Evolutionary conservation across 768 basidiomycete species (phyloP).

Genomic region (Panus rudis): DNA sequence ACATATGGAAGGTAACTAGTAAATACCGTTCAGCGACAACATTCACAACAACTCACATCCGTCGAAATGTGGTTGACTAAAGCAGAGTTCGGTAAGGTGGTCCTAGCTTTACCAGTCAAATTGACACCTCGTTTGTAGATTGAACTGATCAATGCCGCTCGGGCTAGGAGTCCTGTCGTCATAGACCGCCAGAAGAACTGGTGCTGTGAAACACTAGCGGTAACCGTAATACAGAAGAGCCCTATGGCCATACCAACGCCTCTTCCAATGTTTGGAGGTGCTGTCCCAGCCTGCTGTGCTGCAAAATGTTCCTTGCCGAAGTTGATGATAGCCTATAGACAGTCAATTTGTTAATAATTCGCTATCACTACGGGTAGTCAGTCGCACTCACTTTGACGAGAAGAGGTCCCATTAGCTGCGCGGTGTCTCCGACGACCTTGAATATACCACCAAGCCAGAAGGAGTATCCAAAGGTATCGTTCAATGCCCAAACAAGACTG

Average conservation of each 20-base stretch:
- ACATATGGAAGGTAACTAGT: slow-evolving; percentile 3
- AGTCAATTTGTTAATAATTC: neutral
- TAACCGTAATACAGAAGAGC: slow-evolving; percentile 41
- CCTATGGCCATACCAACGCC: slow-evolving; percentile 58
- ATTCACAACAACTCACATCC: slow-evolving; percentile 51
- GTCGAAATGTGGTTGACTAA: slow-evolving; percentile 58
- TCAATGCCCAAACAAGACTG: slow-evolving; percentile 53
- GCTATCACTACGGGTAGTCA: neutral
- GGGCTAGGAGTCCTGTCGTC: slow-evolving; percentile 55
- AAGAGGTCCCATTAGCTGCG: slow-evolving; percentile 57
- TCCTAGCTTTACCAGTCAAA: slow-evolving; percentile 60
- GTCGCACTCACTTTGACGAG: slow-evolving; percentile 40
- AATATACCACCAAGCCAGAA: slow-evolving; percentile 61
- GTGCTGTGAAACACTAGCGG: slow-evolving; percentile 52
- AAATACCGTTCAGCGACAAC: neutral
- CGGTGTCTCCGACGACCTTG: slow-evolving; percentile 58
- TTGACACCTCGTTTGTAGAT: slow-evolving; percentile 65
- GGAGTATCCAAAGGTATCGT: slow-evolving; percentile 47
- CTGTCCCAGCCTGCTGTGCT: slow-evolving; percentile 28
- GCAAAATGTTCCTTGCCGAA: slow-evolving; percentile 44
- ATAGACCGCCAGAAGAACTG: slow-evolving; percentile 74
- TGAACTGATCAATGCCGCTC: slow-evolving; percentile 60
- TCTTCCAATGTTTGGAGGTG: slow-evolving; percentile 36
- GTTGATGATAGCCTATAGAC: slow-evolving; percentile 48
- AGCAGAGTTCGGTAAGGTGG: slow-evolving; percentile 51